phyloP scores from a whole-genome alignment of 140 eudicot genomes.

The Oenanthe javanica region DNA sequence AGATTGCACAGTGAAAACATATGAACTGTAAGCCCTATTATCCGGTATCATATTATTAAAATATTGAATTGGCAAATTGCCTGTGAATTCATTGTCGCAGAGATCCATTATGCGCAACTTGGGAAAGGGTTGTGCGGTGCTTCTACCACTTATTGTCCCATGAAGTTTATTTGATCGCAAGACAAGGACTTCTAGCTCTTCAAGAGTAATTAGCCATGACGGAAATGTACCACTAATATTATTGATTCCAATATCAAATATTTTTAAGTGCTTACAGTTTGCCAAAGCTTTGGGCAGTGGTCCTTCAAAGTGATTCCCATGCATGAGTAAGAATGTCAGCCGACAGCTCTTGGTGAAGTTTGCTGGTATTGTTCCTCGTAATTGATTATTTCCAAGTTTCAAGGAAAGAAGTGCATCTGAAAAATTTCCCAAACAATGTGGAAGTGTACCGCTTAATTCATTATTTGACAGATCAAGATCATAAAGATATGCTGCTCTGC shows the following conservation, averaged over 20 bases:
- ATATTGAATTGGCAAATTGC: conserved; percentile 26
- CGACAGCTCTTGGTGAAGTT: not conserved
- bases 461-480: not conserved
- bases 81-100: conserved; percentile 26
- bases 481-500: not conserved
- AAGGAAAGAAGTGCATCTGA: not conserved
- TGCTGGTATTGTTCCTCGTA: not conserved
- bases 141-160: conserved; percentile 16
- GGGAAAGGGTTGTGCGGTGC: conserved; percentile 18
- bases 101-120: conserved; percentile 31
- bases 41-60: conserved; percentile 24
- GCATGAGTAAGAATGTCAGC: not conserved
- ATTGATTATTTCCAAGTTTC: not conserved
- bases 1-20: too few species aligned
- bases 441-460: not conserved
- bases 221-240: conserved; percentile 29
- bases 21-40: not conserved
- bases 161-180: conserved; percentile 27
- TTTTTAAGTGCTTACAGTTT: conserved; percentile 20
- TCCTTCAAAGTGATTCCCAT: conserved; percentile 21
- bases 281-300: conserved; percentile 14
- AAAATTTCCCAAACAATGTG: not conserved
- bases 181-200: conserved; percentile 28
- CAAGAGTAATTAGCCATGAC: conserved; percentile 22
- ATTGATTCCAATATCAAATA: conserved; percentile 33